A percentile compares a stretch with the other conserved stretches of the same genome.
phyloP scores from a whole-genome alignment of 192 early-diverging fungal genomes.

The Backusella psychrophila region DNA sequence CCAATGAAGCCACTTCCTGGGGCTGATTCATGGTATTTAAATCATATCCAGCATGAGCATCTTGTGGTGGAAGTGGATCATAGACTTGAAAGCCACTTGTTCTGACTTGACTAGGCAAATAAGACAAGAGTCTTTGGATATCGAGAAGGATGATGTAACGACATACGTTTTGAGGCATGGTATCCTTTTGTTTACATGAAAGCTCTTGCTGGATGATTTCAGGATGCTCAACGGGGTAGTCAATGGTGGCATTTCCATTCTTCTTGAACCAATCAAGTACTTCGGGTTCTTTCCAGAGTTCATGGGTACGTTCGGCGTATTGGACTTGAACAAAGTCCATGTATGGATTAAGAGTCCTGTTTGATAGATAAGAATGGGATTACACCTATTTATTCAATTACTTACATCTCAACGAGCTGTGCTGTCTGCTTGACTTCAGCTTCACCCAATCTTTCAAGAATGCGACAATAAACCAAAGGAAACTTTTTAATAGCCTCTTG shows the following conservation, averaged over 20 bases:
- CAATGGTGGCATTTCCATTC: not conserved
- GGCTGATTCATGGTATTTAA: constrained; percentile 16
- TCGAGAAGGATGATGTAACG: constrained; percentile 47
- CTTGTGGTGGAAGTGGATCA: constrained; percentile 66
- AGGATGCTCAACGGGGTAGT: constrained; percentile 1
- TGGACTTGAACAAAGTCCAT: constrained; percentile 66
- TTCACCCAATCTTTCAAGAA: constrained; percentile 65
- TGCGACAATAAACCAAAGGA: constrained; percentile 59
- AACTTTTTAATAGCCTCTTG: constrained; percentile 70
- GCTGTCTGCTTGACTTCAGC: constrained; percentile 52
- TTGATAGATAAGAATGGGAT: not conserved
- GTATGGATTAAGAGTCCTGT: constrained; percentile 32
- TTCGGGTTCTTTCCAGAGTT: constrained; percentile 87
- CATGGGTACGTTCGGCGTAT: constrained; percentile 71
- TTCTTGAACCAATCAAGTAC: constrained; percentile 49
- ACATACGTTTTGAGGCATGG: constrained; percentile 23
- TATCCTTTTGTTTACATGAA: constrained; percentile 21
- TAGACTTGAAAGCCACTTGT: constrained; percentile 51
- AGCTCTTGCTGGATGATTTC: not conserved
- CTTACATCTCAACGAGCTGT: constrained; percentile 30
- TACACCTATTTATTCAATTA: not conserved
- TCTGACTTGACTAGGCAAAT: constrained; percentile 49
- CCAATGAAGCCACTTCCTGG: constrained; percentile 26
- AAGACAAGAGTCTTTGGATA: constrained; percentile 43
- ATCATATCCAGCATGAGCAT: constrained; percentile 39